These are phyloP conservation scores for Cyphellophora attinorum DNA, from an alignment of 2,329 filamentous ascomycete genomes.

Conservation along the genomic window DNA sequence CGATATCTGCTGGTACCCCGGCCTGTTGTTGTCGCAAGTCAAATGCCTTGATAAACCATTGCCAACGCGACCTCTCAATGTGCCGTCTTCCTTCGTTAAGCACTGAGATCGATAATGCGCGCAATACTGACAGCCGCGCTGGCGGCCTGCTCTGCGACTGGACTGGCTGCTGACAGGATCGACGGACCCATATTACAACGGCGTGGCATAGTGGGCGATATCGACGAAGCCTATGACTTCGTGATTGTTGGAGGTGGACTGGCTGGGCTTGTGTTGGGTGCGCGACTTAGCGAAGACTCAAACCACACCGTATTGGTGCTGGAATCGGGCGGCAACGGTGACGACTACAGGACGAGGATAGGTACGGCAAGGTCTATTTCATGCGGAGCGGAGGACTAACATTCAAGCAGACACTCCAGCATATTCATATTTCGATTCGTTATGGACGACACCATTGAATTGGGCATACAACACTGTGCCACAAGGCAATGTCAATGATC, in stretches of 20 bases:
- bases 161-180: too few species aligned
- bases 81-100: too few species aligned
- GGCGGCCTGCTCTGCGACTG: too few species aligned
- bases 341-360: conserved; percentile 25
- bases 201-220: conserved; percentile 13
- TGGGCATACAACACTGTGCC: conserved; percentile 24
- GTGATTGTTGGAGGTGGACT: conserved; percentile 24
- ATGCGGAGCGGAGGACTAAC: conserved; percentile 2
- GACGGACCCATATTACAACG: neutral
- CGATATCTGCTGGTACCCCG: too few species aligned
- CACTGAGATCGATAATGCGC: too few species aligned
- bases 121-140: too few species aligned
- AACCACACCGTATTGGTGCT: conserved; percentile 26
- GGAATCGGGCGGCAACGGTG: conserved; percentile 23
- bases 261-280: conserved; percentile 23
- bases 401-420: conserved; percentile 22
- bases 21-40: too few species aligned
- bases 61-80: too few species aligned
- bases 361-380: conserved; percentile 14
- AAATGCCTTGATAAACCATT: too few species aligned
- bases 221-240: conserved; percentile 22
- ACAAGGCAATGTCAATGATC: conserved; percentile 21
- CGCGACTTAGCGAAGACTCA: conserved; percentile 21
- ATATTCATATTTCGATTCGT: conserved; percentile 24
- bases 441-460: conserved; percentile 26